These are phyloP conservation scores for Aspergillus leporis DNA, from an alignment of 495 filamentous ascomycete genomes.

Conservation along the genomic window DNA sequence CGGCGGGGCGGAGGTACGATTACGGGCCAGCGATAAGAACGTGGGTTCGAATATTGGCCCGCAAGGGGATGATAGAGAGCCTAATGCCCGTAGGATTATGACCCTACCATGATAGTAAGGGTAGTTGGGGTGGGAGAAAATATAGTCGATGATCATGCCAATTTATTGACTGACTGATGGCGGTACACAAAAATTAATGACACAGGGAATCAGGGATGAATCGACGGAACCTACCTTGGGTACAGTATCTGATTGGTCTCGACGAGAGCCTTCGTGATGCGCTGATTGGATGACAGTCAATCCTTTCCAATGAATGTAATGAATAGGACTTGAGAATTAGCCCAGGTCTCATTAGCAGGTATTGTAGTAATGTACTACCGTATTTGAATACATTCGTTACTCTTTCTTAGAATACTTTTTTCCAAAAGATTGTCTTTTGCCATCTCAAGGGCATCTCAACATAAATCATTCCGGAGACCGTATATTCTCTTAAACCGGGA, in stretches of 20 bases:
- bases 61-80: conserved; percentile 37
- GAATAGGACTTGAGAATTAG: neutral
- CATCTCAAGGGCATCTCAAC: no score
- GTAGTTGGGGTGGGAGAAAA: neutral
- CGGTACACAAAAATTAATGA: neutral
- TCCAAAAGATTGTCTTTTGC: no score
- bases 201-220: no score
- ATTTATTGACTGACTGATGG: neutral
- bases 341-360: neutral
- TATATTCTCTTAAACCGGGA: no score
- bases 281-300: conserved; percentile 29
- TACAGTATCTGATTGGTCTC: neutral
- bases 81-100: conserved; percentile 7
- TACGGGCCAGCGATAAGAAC: conserved; percentile 47
- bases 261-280: conserved; percentile 26
- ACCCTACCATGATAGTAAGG: neutral
- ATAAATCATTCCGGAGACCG: no score
- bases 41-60: conserved; percentile 47
- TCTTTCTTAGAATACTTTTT: no score
- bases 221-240: no score
- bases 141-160: neutral
- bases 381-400: no score
- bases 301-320: neutral
- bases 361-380: no score
- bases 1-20: conserved; percentile 46